Base-by-base conservation (phyloP, 768 basidiomycete genomes). In the Daedaleopsis sinensis region DNA sequence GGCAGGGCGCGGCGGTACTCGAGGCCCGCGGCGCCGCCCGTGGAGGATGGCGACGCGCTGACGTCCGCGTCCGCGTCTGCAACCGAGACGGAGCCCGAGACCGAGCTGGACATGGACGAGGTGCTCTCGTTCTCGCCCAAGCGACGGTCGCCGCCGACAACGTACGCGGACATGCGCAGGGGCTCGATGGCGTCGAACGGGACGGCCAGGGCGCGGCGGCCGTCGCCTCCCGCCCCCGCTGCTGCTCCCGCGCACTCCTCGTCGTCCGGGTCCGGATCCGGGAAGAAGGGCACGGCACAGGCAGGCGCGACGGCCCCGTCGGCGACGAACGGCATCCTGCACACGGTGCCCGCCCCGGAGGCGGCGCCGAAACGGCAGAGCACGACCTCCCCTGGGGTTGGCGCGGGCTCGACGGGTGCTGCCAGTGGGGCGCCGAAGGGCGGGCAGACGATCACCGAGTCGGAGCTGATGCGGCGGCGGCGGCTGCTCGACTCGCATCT, bases 361-460 rank as follows among this genome's bases (percentile, higher is more conserved):
- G 23, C 23, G 21, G 47, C 13, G 3, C 13, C 21, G 47, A 13
- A 23, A 24, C 21, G 21, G 19, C 47, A 49, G 23, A 15, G 60
- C 38, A 59, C 60, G 35, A 46, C 52, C 39, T 51, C 60, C 5
- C 39, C 39, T 18, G 18, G 18, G 5, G 27, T 7, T 32, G 39
- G 39, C 9, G 55, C 49, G 39, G 54, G 62, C 18, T 52, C 62
- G 38, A 47, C 61, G 27, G 60, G 59, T 36, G 39, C 21, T 32
- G 46, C 37, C 59, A 38, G 42, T 59, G 27, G 9, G 21, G 59
- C 59, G 16, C 63, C 68, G 24, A 53, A 74, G 75, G 78, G 81
- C 15, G 88, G 89, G 18, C 85, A 88, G 64, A 86, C 85, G 44
- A 92, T 91, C 58, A 82, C 83, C n/a, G 91, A 93, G 73, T 82